phyloP scores from a whole-genome alignment of 2,329 filamentous ascomycete genomes.

The Neonectria coccinea region DNA sequence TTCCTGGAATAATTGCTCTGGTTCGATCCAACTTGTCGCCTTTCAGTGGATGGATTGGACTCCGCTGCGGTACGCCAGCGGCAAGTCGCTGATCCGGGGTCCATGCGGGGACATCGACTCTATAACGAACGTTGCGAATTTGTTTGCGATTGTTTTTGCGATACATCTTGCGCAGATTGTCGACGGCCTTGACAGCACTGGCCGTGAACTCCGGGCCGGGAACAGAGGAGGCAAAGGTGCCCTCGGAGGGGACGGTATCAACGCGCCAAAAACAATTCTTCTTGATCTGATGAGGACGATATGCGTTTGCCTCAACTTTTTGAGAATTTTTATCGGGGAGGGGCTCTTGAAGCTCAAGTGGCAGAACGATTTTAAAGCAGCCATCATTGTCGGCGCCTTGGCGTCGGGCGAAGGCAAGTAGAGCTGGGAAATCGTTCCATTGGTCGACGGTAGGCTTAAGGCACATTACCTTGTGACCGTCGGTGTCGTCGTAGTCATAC shows the following conservation, averaged over 20 bases:
- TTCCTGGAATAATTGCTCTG: constrained; percentile 54
- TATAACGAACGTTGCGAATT: constrained; percentile 53
- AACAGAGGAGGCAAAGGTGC: constrained; percentile 47
- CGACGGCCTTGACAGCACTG: constrained; percentile 46
- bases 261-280: constrained; percentile 53
- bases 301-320: constrained; percentile 51
- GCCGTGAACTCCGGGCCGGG: constrained; percentile 41
- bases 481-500: constrained; percentile 48
- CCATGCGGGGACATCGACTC: constrained; percentile 55
- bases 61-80: constrained; percentile 52
- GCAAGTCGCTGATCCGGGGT: constrained; percentile 49
- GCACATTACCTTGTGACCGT: constrained; percentile 48
- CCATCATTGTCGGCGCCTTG: constrained; percentile 50
- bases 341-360: constrained; percentile 46
- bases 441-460: constrained; percentile 51
- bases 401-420: constrained; percentile 49
- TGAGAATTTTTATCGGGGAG: constrained; percentile 49
- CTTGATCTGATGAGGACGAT: constrained; percentile 50
- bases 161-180: constrained; percentile 52
- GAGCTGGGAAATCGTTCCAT: constrained; percentile 52
- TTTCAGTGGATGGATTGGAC: constrained; percentile 53
- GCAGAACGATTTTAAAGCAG: constrained; percentile 55
- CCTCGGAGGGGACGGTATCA: constrained; percentile 50
- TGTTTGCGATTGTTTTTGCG: constrained; percentile 51
- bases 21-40: constrained; percentile 54